Percentiles rank a stretch among this genome's conserved stretches.
phyloP scores from a whole-genome alignment of 257 asterid genomes.

The Hygrophila difformis region DNA sequence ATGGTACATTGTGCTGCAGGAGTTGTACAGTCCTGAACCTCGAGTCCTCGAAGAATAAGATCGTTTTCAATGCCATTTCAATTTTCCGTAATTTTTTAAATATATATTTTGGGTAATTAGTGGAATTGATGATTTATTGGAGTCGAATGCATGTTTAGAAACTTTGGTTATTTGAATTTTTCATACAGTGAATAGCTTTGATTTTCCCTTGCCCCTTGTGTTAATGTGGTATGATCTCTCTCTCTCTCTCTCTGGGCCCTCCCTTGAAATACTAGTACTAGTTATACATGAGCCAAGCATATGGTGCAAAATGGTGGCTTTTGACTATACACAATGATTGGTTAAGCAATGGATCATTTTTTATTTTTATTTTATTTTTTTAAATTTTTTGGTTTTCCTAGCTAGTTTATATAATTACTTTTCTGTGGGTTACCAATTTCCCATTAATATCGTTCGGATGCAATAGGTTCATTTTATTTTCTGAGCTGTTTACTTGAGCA shows the following conservation, averaged over 20 bases:
- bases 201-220: constrained; percentile 1
- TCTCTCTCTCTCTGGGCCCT: background rate
- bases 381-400: no score
- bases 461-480: no score
- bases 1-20: constrained; percentile 20
- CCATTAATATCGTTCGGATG: no score
- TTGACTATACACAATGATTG: no score
- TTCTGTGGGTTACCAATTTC: no score
- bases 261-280: constrained; percentile 1
- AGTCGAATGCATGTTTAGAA: constrained; percentile 1
- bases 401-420: no score
- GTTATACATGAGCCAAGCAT: background rate
- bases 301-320: no score
- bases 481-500: no score
- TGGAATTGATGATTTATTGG: constrained; percentile 3
- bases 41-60: constrained; percentile 14
- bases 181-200: background rate
- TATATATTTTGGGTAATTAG: constrained; percentile 5
- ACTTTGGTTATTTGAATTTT: background rate
- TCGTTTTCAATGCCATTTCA: constrained; percentile 5
- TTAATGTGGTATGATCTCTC: background rate
- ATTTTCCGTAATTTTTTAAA: background rate
- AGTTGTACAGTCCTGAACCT: constrained; percentile 13
- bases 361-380: no score
- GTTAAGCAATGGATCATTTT: no score